A percentile compares a stretch with the other conserved stretches of the same genome.
phyloP scores from a whole-genome alignment of 1,139 yeast genomes.

The Geotrichum fermentans region DNA sequence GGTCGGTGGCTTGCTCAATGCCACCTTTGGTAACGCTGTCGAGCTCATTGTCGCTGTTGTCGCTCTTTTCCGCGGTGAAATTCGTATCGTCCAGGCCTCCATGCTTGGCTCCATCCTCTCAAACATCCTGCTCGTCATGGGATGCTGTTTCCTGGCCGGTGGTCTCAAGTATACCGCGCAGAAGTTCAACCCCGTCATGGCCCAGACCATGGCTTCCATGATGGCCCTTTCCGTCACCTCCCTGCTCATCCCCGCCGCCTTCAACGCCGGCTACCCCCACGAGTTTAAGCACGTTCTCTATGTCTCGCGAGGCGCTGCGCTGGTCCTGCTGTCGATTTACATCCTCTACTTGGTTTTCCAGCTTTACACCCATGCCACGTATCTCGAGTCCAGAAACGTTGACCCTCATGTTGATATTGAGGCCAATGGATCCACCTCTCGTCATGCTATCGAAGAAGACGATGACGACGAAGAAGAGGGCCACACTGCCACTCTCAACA shows the following conservation, averaged over 20 bases:
- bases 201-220: constrained; percentile 93
- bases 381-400: constrained; percentile 48
- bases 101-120: constrained; percentile 93
- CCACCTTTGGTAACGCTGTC: constrained; percentile 92
- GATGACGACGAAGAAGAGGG: constrained; percentile 34
- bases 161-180: constrained; percentile 85
- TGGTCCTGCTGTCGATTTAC: constrained; percentile 74
- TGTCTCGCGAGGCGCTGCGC: constrained; percentile 80
- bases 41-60: constrained; percentile 91
- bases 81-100: constrained; percentile 88
- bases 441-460: constrained; percentile 22
- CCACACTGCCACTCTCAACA: constrained; percentile 27
- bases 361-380: constrained; percentile 71
- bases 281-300: constrained; percentile 50
- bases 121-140: constrained; percentile 79
- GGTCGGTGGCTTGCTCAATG: constrained; percentile 86
- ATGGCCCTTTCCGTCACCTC: constrained; percentile 89
- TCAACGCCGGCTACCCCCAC: constrained; percentile 72
- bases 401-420: constrained; percentile 36
- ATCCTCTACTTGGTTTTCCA: constrained; percentile 79
- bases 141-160: constrained; percentile 93
- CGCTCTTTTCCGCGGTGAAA: constrained; percentile 79
- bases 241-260: constrained; percentile 89
- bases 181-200: constrained; percentile 89
- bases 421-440: constrained; percentile 9